Evolutionary conservation across 495 filamentous ascomycete species (phyloP).

Genomic region (Penicillium maclennaniae): DNA sequence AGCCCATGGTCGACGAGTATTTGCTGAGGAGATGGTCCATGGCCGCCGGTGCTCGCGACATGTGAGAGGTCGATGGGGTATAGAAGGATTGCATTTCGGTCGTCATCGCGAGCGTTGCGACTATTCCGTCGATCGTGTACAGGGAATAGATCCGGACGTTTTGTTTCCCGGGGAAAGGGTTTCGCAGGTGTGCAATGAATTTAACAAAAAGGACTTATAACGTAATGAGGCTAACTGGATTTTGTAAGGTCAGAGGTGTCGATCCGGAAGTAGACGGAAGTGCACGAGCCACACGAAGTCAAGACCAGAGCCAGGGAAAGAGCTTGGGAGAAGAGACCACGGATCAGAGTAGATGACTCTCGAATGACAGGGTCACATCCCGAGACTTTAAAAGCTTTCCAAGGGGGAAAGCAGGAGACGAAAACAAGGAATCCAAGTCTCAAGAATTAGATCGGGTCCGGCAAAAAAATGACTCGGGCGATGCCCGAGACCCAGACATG

Average conservation of each 20-base stretch:
- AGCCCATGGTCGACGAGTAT: slow-evolving; percentile 33
- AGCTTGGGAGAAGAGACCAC: not conserved
- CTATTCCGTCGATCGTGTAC: slow-evolving; percentile 4
- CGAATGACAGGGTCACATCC: not conserved
- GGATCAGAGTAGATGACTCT: not conserved
- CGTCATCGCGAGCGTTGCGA: slow-evolving; percentile 18
- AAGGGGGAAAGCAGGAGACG: not conserved
- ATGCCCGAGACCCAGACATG: no score
- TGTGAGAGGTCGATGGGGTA: slow-evolving; percentile 30
- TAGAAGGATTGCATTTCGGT: slow-evolving; percentile 42
- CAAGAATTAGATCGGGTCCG: no score
- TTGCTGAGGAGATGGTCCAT: slow-evolving; percentile 39
- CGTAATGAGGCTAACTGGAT: not conserved
- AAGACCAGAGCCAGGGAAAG: not conserved
- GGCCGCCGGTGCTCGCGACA: slow-evolving; percentile 31
- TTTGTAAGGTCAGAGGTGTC: not conserved
- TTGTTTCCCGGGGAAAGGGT: not conserved
- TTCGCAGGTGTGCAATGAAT: not conserved
- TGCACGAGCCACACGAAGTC: slow-evolving; percentile 3
- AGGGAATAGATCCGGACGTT: not conserved
- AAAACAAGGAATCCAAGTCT: not conserved
- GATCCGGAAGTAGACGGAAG: slow-evolving; percentile 16
- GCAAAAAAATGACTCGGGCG: no score
- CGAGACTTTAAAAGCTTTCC: not conserved
- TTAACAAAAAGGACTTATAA: not conserved